A percentile compares a stretch with the other conserved stretches of the same genome.
Conservation (phyloP, 2,329 filamentous ascomycete species). For the Ascochyta rabiei region DNA sequence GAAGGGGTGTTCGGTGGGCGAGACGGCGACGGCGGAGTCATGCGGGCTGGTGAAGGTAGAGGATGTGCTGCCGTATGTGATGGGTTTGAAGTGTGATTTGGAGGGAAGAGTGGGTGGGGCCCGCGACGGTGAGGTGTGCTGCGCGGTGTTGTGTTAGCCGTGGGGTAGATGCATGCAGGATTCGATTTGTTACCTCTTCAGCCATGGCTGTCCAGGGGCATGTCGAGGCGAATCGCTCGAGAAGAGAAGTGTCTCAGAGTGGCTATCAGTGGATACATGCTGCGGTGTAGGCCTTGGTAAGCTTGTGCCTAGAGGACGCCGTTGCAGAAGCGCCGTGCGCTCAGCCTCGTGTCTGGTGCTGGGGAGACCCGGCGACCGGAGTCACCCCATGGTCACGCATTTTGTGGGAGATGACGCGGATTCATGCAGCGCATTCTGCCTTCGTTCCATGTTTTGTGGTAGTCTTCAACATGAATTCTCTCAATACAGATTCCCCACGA, state of each 20-base stretch:
- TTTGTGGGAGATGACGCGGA: conserved; percentile 26
- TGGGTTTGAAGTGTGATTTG: conserved; percentile 10
- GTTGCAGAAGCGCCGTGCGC: conserved; percentile 3
- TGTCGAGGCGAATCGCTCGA: background rate
- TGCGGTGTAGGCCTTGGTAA: conserved; percentile 17
- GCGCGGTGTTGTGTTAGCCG: background rate
- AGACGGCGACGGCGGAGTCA: conserved; percentile 22
- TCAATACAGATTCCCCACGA: background rate
- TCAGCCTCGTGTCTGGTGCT: conserved; percentile 20
- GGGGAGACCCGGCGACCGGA: conserved; percentile 2
- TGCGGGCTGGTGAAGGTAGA: conserved; percentile 6
- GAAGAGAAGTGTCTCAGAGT: background rate
- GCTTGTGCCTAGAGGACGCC: conserved; percentile 11
- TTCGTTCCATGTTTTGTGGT: background rate
- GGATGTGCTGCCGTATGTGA: conserved; percentile 20
- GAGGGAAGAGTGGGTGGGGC: background rate
- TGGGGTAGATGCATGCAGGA: background rate
- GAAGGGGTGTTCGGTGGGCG: conserved; percentile 7
- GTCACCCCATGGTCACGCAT: background rate
- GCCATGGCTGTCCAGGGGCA: conserved; percentile 22
- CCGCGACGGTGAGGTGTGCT: background rate
- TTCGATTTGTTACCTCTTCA: conserved; percentile 17
- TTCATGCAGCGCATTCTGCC: background rate
- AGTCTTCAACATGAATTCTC: background rate
- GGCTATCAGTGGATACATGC: conserved; percentile 8